Evolutionary conservation across 148 eudicot genomes (phyloP), one percentile per base, ranked within the genome.

Genomic region (Cornus controversa): DNA sequence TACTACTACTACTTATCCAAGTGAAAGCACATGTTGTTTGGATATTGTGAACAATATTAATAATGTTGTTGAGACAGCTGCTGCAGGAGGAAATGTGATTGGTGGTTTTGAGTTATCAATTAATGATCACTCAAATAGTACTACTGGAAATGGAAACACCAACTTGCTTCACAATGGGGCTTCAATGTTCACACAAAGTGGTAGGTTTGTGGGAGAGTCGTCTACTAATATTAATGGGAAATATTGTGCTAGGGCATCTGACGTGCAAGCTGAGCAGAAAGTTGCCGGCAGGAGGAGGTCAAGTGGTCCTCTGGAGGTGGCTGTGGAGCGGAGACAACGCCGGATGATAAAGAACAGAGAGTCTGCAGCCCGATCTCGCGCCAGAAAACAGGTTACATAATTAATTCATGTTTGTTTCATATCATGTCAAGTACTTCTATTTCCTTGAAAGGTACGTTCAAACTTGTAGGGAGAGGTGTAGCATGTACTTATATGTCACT

Each of bases 301-400:
- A 20, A 70, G n/a, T n/a, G 80, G 69, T 13, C 7, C 4, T 0
- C 1, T 72, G 5, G 70, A 78, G 71, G 50, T 71, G 0, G 66
- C 71, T 0, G 67, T 72, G 66, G 81, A 78, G 45, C 60, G 81
- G 22, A 65, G 76, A 34, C 71, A 72, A 16, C 81, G 81, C 1
- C 64, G 76, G 76, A 72, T 78, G 76, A 78, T 78, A 42, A 78
- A 78, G 62, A 78, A 78, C 29, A 71, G 80, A 66, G 81, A 71
- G 66, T 78, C 81, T 8, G 81, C 81, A 6, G 81, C 81, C 23
- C 68, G 81, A 37, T 78, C 81, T 64, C 76, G 81, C n/a, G 81
- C 81, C 1, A 50, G 81, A 57, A 78, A 78, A 72, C 68, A 71
- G 68, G 81, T 78, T n/a, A n/a, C n/a, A n/a, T n/a, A 31, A 45